Evolutionary conservation across 208 protist genomes (phyloP).

Genomic region (Zelonia costaricensis): DNA sequence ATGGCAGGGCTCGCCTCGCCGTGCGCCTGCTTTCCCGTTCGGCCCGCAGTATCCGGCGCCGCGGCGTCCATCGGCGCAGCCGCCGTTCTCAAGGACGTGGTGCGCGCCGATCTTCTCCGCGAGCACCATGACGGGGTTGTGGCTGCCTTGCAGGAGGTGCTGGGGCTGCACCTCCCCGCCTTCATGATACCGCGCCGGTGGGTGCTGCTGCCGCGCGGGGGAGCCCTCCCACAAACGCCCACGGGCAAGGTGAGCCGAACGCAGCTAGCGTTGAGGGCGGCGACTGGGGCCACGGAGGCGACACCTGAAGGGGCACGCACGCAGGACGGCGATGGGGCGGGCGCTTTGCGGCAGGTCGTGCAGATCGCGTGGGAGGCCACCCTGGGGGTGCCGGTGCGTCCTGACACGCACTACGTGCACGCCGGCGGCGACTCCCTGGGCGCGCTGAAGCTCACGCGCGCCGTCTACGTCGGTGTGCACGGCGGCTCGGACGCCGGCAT

Average conservation of each 20-base stretch:
- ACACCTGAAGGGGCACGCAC: background rate
- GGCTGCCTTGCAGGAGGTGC: constrained; percentile 29
- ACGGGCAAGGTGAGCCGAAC: constrained; percentile 48
- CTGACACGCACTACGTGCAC: constrained; percentile 53
- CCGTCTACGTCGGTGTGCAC: constrained; percentile 42
- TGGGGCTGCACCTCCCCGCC: constrained; percentile 30
- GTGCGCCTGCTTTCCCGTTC: constrained; percentile 38
- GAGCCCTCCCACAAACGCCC: constrained; percentile 34
- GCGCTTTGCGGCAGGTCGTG: no score
- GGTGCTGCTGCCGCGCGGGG: constrained; percentile 18
- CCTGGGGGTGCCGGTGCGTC: constrained; percentile 29
- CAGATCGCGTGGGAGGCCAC: constrained; percentile 24
- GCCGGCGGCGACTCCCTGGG: constrained; percentile 66
- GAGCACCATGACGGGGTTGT: constrained; percentile 5
- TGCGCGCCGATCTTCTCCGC: background rate
- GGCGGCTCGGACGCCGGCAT: constrained; percentile 39
- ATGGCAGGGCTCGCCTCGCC: constrained; percentile 16
- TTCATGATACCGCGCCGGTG: constrained; percentile 44
- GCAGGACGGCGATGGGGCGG: no score
- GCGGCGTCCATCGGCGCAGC: constrained; percentile 17
- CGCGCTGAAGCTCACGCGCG: constrained; percentile 53
- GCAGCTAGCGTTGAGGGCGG: constrained; percentile 4
- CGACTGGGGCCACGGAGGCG: background rate
- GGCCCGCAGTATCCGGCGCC: background rate
- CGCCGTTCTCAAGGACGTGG: constrained; percentile 20